These are phyloP conservation scores for Cenchrus purpureus DNA, from an alignment of 176 grass and related monocot genomes.

Conservation along the genomic window DNA sequence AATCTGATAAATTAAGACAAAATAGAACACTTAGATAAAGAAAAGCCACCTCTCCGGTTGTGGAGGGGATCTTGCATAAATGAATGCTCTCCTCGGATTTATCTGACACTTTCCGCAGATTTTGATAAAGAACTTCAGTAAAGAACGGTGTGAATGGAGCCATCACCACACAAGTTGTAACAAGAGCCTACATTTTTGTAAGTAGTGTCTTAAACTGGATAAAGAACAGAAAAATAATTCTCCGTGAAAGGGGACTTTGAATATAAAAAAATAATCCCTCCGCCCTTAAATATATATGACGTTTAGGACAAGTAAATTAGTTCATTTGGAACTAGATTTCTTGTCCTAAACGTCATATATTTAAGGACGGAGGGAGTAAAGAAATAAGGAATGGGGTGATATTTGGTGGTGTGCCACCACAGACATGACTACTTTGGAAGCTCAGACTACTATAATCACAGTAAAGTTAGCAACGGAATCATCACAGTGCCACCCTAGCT, in stretches of 20 bases:
- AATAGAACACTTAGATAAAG: constrained; percentile 16
- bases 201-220: constrained; percentile 8
- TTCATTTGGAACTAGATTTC: too few species aligned
- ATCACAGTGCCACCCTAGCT: too few species aligned
- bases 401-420: background rate
- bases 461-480: too few species aligned
- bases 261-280: too few species aligned
- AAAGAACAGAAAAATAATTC: constrained; percentile 24
- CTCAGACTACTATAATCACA: too few species aligned
- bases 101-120: constrained; percentile 77
- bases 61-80: constrained; percentile 91
- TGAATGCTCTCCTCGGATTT: constrained; percentile 88
- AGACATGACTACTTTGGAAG: too few species aligned
- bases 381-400: constrained; percentile 7
- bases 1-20: constrained; percentile 13
- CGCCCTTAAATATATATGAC: too few species aligned
- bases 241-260: background rate
- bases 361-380: background rate
- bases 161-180: constrained; percentile 89
- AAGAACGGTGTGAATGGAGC: constrained; percentile 99
- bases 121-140: constrained; percentile 97
- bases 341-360: too few species aligned
- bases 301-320: too few species aligned
- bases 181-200: constrained; percentile 74
- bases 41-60: constrained; percentile 69